Evolutionary conservation across 148 eudicot genomes (phyloP).

Genomic region (Rheum nobile): DNA sequence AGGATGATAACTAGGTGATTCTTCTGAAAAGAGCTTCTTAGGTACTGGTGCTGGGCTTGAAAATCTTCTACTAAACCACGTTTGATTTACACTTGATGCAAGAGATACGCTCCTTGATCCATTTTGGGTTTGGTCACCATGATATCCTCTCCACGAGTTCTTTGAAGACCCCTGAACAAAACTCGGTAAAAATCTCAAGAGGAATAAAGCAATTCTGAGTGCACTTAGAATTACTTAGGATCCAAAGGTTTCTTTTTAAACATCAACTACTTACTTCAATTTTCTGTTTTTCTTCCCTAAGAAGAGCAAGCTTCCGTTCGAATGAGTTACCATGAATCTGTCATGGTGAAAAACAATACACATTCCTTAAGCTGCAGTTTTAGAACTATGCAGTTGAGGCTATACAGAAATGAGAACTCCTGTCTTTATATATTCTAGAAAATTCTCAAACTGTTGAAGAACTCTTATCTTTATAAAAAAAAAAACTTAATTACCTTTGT

Average conservation of each 20-base stretch:
- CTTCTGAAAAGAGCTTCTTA: conserved; percentile 18
- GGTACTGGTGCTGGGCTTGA: conserved; percentile 25
- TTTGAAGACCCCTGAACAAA: conserved; percentile 26
- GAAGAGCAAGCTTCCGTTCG: conserved; percentile 47
- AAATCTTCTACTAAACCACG: conserved; percentile 12
- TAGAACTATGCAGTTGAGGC: too few relatives aligned
- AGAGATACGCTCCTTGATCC: conserved; percentile 27
- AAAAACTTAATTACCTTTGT: conserved; percentile 28
- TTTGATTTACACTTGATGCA: conserved; percentile 13
- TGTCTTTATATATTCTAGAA: too few relatives aligned
- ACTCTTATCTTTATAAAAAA: too few relatives aligned
- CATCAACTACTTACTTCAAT: conserved; percentile 26
- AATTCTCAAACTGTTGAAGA: too few relatives aligned
- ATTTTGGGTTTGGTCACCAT: conserved; percentile 15
- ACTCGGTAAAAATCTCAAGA: not conserved
- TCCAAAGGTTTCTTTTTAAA: not conserved
- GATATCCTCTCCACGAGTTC: conserved; percentile 25
- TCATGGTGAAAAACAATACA: not conserved
- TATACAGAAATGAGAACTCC: too few relatives aligned
- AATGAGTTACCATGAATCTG: conserved; percentile 54
- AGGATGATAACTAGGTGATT: conserved; percentile 12
- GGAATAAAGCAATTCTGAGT: not conserved
- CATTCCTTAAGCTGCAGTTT: not conserved
- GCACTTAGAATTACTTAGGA: not conserved
- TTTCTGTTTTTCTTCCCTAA: conserved; percentile 33